Evolutionary conservation across 805 yeast species (phyloP).

Genomic region (Teunomyces tritomae): DNA sequence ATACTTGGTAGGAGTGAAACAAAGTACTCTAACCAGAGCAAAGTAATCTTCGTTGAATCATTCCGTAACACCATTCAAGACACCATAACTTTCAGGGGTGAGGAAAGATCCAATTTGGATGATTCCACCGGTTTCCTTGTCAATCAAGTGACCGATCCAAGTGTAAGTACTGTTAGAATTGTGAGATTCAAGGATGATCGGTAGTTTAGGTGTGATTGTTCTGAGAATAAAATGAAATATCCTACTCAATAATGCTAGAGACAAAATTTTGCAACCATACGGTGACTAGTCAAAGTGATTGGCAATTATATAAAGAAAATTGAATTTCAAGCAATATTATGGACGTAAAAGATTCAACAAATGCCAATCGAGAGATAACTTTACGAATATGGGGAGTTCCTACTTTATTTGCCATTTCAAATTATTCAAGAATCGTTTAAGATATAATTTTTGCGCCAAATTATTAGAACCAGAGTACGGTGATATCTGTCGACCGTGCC

Average conservation of each 20-base stretch:
- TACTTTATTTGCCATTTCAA: not conserved
- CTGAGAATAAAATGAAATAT: too few species aligned
- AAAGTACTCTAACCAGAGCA: not conserved
- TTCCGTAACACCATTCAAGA: not conserved
- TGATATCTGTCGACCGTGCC: not conserved
- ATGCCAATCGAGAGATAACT: not conserved
- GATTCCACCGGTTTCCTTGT: not conserved
- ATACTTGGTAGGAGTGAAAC: constrained; percentile 1
- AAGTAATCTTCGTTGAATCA: not conserved
- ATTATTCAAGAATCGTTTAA: not conserved
- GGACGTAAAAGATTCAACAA: not conserved
- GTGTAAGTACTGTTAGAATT: not conserved
- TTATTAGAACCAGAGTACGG: not conserved
- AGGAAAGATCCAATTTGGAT: not conserved
- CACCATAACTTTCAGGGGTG: constrained; percentile 1
- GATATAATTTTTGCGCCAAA: not conserved
- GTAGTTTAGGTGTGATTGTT: constrained; percentile 5
- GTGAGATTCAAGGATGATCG: not conserved
- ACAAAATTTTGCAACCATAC: not conserved
- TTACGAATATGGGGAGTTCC: not conserved
- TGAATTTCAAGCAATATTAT: not conserved
- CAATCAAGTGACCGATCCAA: constrained; percentile 1
- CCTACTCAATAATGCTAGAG: not conserved
- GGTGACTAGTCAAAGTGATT: not conserved
- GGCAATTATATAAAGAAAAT: not conserved